These are phyloP conservation scores for Miamiensis avidus DNA, from an alignment of 169 alveolate genomes.

Conservation along the genomic window DNA sequence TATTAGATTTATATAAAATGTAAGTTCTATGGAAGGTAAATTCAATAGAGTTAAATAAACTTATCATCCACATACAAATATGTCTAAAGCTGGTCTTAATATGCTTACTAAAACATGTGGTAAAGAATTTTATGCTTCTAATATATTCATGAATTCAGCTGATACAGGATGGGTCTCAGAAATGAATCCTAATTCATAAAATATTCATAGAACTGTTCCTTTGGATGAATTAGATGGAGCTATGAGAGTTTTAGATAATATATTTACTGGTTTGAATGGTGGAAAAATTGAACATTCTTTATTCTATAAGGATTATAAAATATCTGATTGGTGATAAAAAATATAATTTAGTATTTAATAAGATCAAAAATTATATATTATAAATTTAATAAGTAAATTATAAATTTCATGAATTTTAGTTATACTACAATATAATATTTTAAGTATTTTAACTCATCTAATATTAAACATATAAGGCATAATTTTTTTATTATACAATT, in stretches of 20 bases:
- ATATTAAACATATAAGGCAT: too few relatives aligned
- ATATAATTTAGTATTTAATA: background rate
- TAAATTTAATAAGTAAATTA: too few relatives aligned
- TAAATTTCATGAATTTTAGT: too few relatives aligned
- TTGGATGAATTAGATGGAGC: slow-evolving; percentile 76
- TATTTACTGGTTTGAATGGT: slow-evolving; percentile 26
- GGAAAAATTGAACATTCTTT: slow-evolving; percentile 29
- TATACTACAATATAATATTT: too few relatives aligned
- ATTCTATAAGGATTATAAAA: slow-evolving; percentile 50
- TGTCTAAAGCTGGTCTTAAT: slow-evolving; percentile 87
- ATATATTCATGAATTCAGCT: slow-evolving; percentile 68
- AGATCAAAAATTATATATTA: too few relatives aligned
- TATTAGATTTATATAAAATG: slow-evolving; percentile 69
- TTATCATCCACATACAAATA: slow-evolving; percentile 84
- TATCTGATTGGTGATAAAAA: slow-evolving; percentile 48
- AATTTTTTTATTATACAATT: too few relatives aligned
- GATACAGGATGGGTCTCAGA: slow-evolving; percentile 82
- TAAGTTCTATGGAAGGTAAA: slow-evolving; percentile 85
- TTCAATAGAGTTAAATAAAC: slow-evolving; percentile 72
- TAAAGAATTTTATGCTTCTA: slow-evolving; percentile 40
- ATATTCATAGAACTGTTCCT: slow-evolving; percentile 50
- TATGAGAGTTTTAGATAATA: slow-evolving; percentile 62
- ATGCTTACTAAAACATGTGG: slow-evolving; percentile 84
- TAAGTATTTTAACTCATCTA: too few relatives aligned
- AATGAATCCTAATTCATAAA: slow-evolving; percentile 33